phyloP scores from a whole-genome alignment of 2,329 filamentous ascomycete genomes.

The Aspergillus ochraceoroseus region DNA sequence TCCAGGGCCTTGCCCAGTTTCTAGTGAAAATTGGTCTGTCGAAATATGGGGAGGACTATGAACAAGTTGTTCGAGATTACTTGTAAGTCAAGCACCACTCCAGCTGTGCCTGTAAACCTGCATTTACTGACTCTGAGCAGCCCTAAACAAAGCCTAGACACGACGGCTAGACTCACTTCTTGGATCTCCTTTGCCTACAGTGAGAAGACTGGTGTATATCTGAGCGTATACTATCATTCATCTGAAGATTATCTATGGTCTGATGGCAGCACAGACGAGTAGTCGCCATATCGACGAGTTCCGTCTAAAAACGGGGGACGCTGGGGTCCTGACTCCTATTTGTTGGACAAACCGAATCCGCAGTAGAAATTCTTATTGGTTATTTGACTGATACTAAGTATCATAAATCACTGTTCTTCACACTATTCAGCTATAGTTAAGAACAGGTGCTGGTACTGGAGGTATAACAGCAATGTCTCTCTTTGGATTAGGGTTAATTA shows the following conservation, averaged over 20 bases:
- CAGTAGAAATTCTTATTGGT: too few relatives aligned
- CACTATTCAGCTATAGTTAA: too few relatives aligned
- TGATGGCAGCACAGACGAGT: too few relatives aligned
- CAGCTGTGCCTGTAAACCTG: not conserved
- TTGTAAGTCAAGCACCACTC: not conserved
- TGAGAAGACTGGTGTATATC: slow-evolving; percentile 17
- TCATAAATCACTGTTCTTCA: too few relatives aligned
- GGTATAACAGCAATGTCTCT: too few relatives aligned
- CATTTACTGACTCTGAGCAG: not conserved
- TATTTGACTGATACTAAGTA: too few relatives aligned
- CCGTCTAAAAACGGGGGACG: too few relatives aligned
- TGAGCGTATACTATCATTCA: slow-evolving; percentile 21
- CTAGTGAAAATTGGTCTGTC: not conserved
- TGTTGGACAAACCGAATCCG: too few relatives aligned
- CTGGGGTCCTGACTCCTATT: too few relatives aligned
- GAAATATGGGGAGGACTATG: not conserved
- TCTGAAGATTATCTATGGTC: slow-evolving; percentile 3
- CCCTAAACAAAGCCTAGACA: slow-evolving; percentile 6
- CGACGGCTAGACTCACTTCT: slow-evolving; percentile 9
- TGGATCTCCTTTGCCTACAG: slow-evolving; percentile 21
- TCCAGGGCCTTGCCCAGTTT: slow-evolving; percentile 3
- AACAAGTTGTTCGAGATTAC: not conserved
- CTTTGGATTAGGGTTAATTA: too few relatives aligned
- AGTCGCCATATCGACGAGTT: too few relatives aligned
- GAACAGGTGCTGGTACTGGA: too few relatives aligned